These are phyloP conservation scores for Colletotrichum sp. DNA, from an alignment of 2,329 filamentous ascomycete species.

Conservation along the genomic window DNA sequence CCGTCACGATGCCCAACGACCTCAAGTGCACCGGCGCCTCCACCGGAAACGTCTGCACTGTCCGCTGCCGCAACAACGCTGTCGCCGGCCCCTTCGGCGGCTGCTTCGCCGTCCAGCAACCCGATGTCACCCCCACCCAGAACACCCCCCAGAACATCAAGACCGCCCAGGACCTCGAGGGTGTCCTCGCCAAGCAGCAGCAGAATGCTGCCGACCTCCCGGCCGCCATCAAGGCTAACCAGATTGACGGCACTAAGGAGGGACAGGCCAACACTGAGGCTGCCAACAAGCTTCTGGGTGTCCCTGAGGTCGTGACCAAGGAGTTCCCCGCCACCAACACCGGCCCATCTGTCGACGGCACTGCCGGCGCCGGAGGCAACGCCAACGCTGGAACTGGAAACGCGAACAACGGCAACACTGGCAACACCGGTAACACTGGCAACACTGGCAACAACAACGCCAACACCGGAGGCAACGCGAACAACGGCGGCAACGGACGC, in stretches of 20 bases:
- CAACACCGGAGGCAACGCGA: not conserved
- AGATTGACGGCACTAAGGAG: slow-evolving; percentile 38
- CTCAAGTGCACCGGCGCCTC: slow-evolving; percentile 57
- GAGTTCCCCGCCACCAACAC: slow-evolving; percentile 29
- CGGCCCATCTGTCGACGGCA: not conserved
- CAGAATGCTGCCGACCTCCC: slow-evolving; percentile 57
- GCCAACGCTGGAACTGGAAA: slow-evolving; percentile 6
- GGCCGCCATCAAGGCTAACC: slow-evolving; percentile 43
- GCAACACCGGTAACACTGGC: slow-evolving; percentile 23
- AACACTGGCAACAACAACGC: slow-evolving; percentile 18
- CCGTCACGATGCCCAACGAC: slow-evolving; percentile 54
- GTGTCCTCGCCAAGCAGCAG: slow-evolving; percentile 49
- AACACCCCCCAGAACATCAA: slow-evolving; percentile 51
- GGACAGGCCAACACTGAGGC: slow-evolving; percentile 37
- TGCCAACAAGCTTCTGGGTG: slow-evolving; percentile 41
- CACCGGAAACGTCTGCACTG: slow-evolving; percentile 63
- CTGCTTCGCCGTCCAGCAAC: slow-evolving; percentile 63
- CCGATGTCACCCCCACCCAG: slow-evolving; percentile 43
- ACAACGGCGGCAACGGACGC: not conserved
- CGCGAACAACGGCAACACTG: slow-evolving; percentile 19
- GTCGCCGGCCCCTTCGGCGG: slow-evolving; percentile 62
- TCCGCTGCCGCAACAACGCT: slow-evolving; percentile 64
- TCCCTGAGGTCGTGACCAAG: slow-evolving; percentile 28
- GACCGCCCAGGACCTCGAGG: slow-evolving; percentile 50
- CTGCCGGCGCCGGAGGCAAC: slow-evolving; percentile 10